These are phyloP conservation scores for Arbutus unedo DNA, from an alignment of 148 eudicot species.

Conservation along the genomic window DNA sequence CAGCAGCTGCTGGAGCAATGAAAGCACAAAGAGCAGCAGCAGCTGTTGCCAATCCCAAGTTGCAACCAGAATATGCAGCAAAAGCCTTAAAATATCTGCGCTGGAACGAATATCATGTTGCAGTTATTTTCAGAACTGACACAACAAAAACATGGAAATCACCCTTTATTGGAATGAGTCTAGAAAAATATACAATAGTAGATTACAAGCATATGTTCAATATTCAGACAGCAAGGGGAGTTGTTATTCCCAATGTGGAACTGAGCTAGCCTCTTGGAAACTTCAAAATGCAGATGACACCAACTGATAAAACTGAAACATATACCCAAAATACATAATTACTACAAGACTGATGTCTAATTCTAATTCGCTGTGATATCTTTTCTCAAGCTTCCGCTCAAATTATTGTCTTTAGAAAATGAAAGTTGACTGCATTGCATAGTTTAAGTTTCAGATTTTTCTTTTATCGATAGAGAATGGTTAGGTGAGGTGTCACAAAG, in stretches of 20 bases:
- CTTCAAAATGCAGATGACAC: neutral
- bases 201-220: neutral
- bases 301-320: neutral
- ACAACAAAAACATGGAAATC: neutral
- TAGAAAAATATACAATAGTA: neutral
- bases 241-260: neutral
- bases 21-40: constrained; percentile 69
- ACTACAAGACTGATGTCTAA: neutral
- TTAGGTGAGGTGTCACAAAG: neutral
- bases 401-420: neutral
- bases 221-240: neutral
- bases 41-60: constrained; percentile 46
- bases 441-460: neutral
- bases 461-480: neutral
- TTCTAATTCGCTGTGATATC: neutral
- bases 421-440: neutral
- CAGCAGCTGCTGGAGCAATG: constrained; percentile 87
- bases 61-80: constrained; percentile 48
- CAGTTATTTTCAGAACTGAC: neutral
- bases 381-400: neutral
- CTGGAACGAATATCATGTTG: constrained; percentile 17
- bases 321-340: neutral
- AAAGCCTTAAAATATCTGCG: constrained; percentile 68
- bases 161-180: neutral
- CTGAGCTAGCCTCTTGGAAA: neutral